Base-by-base conservation (phyloP, 2,329 filamentous ascomycete genomes). In the Aspergillus chevalieri region DNA sequence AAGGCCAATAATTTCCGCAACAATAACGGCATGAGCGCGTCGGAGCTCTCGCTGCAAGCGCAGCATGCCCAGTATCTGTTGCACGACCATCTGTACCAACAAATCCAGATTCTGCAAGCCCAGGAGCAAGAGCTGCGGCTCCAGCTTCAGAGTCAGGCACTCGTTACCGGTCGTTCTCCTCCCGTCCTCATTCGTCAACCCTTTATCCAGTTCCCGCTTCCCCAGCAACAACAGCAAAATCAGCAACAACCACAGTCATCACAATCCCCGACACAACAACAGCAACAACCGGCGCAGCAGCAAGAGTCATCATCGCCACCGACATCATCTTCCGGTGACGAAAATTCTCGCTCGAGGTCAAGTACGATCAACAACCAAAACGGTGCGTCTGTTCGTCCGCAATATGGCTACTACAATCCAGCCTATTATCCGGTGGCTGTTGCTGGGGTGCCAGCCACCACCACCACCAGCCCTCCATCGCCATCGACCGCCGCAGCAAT, bases 81-180 rank as follows among this genome's bases (percentile, higher is more conserved):
- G 19, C 74, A 76, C 53, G 73, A 77, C 51, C 71, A 75, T 52
- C 64, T 77, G 1, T 75, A 71, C 52, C 73, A 75, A 52, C 73
- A 76, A 51, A 76, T 75, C 48, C 74, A 77, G 55, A 65, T 75
- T 36, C 66, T 77, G 17, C 74, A 77, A 54, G 71, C 73, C 17
- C 74, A 77, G 56, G 74, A 77, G 56, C 72, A 76, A 52, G 74
- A 76, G 51, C 53, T 77, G 50, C 69, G 74, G 49, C 64, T 74
- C 58, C 71, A 75, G 49, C 61, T 76, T 38, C 71, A 74, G 52
- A 73, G 73, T 43, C 73, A 75, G 55, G 71, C 71, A 14, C 57
- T 73, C 22, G 59, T 72, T 14, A 71, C 66, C 28, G 68, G 70
- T 14, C 58, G 70, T 21, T 57, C 65, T 7, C 67, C 69, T 8